Evolutionary conservation across 2,329 filamentous ascomycete genomes (phyloP).

Genomic region (Colletotrichum limetticola): DNA sequence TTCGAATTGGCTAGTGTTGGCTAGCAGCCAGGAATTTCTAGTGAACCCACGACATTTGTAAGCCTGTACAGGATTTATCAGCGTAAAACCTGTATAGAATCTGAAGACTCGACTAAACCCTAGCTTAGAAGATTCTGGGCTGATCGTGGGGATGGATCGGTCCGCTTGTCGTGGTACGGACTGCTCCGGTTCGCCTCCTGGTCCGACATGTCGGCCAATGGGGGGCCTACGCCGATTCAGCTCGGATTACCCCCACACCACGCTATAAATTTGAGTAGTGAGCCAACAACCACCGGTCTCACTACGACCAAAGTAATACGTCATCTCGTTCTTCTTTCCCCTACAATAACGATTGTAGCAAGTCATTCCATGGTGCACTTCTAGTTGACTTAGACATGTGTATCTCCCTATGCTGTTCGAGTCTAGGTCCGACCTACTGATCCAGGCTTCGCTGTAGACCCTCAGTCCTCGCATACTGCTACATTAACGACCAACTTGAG

Average conservation of each 20-base stretch:
- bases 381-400: no score
- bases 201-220: neutral
- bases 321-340: neutral
- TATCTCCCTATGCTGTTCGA: no score
- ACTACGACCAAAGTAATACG: neutral
- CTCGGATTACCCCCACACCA: slow-evolving; percentile 15
- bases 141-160: neutral
- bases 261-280: neutral
- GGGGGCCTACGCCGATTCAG: neutral
- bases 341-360: neutral
- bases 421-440: no score
- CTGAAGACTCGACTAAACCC: neutral
- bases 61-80: slow-evolving; percentile 6
- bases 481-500: no score
- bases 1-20: neutral
- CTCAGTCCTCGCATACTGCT: no score
- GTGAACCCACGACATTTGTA: neutral
- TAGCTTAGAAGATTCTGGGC: neutral
- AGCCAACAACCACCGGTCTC: no score
- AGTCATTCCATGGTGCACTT: neutral
- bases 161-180: neutral
- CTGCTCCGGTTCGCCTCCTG: neutral
- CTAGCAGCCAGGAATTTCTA: neutral
- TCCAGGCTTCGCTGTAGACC: no score
- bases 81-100: neutral